Percentiles rank a stretch among this genome's conserved stretches.
Conservation (phyloP, 1,284 basidiomycete genomes). For the Trichosporon ovoides region DNA sequence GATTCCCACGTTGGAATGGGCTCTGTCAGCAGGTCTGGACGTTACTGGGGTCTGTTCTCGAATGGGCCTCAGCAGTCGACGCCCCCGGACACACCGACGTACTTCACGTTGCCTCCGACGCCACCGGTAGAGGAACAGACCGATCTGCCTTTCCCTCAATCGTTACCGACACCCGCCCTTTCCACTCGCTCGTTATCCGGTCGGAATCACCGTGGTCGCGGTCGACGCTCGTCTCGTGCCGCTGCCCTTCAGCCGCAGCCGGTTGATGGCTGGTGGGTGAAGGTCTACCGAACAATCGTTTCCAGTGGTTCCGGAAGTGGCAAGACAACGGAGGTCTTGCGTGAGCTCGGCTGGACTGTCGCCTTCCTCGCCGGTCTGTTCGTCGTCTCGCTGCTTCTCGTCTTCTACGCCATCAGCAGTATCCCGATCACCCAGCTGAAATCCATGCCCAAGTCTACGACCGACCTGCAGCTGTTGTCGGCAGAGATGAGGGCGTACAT, state of each 20-base stretch:
- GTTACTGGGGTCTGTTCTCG: slow-evolving; percentile 33
- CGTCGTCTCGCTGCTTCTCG: slow-evolving; percentile 40
- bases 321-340: slow-evolving; percentile 41
- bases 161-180: slow-evolving; percentile 46
- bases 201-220: slow-evolving; percentile 7
- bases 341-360: slow-evolving; percentile 47
- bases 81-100: slow-evolving; percentile 16
- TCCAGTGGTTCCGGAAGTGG: slow-evolving; percentile 25
- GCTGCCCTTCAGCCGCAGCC: slow-evolving; percentile 12
- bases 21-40: slow-evolving; percentile 10
- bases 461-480: slow-evolving; percentile 47
- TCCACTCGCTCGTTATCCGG: slow-evolving; percentile 38
- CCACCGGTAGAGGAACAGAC: slow-evolving; percentile 25
- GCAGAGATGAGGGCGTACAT: slow-evolving; percentile 48
- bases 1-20: slow-evolving; percentile 7
- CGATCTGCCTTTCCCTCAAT: slow-evolving; percentile 16
- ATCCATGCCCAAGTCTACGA: slow-evolving; percentile 46
- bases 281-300: slow-evolving; percentile 17
- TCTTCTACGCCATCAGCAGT: slow-evolving; percentile 37
- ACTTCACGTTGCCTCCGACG: slow-evolving; percentile 38
- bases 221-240: slow-evolving; percentile 13
- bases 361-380: slow-evolving; percentile 40
- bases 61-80: slow-evolving; percentile 15
- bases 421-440: slow-evolving; percentile 47
- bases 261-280: slow-evolving; percentile 21